Conservation (phyloP, 371 early-diverging fungal species). For the Nosema bombycis region DNA sequence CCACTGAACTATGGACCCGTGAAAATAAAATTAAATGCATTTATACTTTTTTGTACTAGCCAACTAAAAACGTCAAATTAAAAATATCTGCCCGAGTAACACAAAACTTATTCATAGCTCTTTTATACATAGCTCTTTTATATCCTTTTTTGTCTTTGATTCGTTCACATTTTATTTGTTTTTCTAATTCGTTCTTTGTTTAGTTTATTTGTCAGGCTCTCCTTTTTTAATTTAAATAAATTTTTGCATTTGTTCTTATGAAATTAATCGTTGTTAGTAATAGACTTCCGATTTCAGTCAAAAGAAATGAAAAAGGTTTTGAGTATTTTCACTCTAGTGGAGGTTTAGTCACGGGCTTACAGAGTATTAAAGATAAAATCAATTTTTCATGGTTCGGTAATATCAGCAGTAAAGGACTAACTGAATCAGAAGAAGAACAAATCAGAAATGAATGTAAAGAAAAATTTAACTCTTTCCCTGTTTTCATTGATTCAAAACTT, state of each 20-base stretch:
- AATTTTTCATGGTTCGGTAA: slow-evolving; percentile 96
- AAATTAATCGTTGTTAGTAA: slow-evolving; percentile 92
- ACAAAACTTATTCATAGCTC: no score
- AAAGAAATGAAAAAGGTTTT: slow-evolving; percentile 68
- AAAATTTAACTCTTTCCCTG: slow-evolving; percentile 81
- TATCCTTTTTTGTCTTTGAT: no score
- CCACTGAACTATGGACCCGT: slow-evolving; percentile 58
- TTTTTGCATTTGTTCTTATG: slow-evolving; percentile 24
- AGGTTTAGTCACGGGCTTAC: slow-evolving; percentile 89
- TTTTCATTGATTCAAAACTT: slow-evolving; percentile 84
- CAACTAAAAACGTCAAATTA: no score
- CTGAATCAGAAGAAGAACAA: slow-evolving; percentile 71
- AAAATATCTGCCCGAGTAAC: no score
- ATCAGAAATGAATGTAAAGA: slow-evolving; percentile 71
- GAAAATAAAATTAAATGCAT: neutral
- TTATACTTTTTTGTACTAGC: neutral
- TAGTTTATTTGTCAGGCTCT: no score
- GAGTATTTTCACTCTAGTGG: slow-evolving; percentile 81
- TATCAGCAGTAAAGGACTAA: slow-evolving; percentile 79
- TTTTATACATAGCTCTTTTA: no score
- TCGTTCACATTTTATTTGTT: no score
- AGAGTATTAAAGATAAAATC: slow-evolving; percentile 82
- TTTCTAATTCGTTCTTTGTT: no score
- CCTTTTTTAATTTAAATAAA: slow-evolving; percentile 20
- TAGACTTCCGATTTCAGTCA: slow-evolving; percentile 89